A percentile compares a stretch with the other conserved stretches of the same genome.
Conservation (phyloP, 176 grass and related monocot species). For the Oryza longistaminata region DNA sequence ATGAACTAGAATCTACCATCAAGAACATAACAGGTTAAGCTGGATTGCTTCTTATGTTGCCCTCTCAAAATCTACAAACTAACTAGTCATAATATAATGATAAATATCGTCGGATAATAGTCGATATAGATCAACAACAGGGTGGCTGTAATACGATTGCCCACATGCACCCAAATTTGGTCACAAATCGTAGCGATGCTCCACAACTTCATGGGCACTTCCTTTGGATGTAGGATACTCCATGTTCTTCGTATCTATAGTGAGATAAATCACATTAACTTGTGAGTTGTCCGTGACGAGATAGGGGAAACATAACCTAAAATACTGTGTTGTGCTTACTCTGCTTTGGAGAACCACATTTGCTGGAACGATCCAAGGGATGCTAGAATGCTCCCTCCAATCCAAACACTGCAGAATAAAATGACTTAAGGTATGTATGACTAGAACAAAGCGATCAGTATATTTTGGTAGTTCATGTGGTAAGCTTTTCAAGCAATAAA, state of each 20-base stretch:
- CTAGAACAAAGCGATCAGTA: neutral
- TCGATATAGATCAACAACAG: neutral
- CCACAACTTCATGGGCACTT: conserved; percentile 75
- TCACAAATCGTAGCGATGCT: conserved; percentile 3
- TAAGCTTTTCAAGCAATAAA: neutral
- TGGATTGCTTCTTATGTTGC: neutral
- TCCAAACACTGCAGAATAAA: conserved; percentile 76
- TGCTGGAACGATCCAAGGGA: conserved; percentile 99
- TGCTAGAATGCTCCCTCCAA: conserved; percentile 98
- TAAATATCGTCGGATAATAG: neutral
- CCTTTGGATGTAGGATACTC: conserved; percentile 96
- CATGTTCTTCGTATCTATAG: conserved; percentile 91
- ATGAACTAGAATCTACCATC: conserved; percentile 27
- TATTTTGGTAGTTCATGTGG: neutral
- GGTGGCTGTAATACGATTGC: neutral
- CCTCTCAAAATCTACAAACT: conserved; percentile 31
- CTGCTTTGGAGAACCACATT: conserved; percentile 99
- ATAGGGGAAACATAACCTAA: neutral
- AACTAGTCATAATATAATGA: conserved; percentile 22
- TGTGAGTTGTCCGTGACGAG: conserved; percentile 3
- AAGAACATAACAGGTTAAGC: neutral
- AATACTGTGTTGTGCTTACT: conserved; percentile 59
- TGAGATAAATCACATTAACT: neutral
- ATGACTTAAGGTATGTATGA: neutral
- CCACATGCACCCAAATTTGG: neutral